A percentile compares a stretch with the other conserved stretches of the same genome.
phyloP scores from a whole-genome alignment of 768 basidiomycete genomes.

The Suillus clintonianus region DNA sequence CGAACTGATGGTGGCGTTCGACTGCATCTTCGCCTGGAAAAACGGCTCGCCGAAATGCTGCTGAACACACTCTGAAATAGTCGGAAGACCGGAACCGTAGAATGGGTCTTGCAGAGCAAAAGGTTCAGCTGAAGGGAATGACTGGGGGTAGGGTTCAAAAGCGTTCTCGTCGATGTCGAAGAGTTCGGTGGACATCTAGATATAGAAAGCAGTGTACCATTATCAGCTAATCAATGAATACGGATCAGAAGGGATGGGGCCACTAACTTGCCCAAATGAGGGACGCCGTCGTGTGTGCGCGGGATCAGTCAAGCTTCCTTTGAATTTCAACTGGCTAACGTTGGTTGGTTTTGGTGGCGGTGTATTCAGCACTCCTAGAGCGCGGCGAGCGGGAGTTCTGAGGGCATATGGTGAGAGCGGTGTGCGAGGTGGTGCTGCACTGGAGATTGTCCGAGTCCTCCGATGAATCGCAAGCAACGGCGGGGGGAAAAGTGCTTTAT shows the following conservation, averaged over 20 bases:
- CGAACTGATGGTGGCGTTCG: conserved; percentile 9
- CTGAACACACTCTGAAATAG: conserved; percentile 30
- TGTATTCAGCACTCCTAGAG: conserved; percentile 46
- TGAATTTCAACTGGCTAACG: conserved; percentile 56
- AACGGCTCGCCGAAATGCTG: conserved; percentile 22
- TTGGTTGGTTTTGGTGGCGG: conserved; percentile 69
- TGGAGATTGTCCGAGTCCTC: conserved; percentile 63
- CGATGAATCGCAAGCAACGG: conserved; percentile 57
- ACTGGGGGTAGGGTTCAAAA: conserved; percentile 50
- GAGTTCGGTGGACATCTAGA: conserved; percentile 52
- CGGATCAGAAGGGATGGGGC: conserved; percentile 3
- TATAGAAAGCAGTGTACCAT: conserved; percentile 13
- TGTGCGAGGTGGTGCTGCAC: conserved; percentile 37
- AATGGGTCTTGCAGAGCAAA: conserved; percentile 47
- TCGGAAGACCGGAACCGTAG: conserved; percentile 34
- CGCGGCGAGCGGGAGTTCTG: conserved; percentile 35
- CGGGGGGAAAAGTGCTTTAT: conserved; percentile 55
- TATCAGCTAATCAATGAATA: conserved; percentile 19
- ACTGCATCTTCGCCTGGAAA: conserved; percentile 23
- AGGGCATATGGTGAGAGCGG: conserved; percentile 26
- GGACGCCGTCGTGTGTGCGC: conserved; percentile 49
- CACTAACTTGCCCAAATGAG: conserved; percentile 42
- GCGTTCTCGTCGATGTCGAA: conserved; percentile 79
- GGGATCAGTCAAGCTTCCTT: conserved; percentile 76
- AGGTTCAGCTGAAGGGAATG: conserved; percentile 36